Base-by-base conservation (phyloP, 2,329 filamentous ascomycete genomes). In the Scedosporium boydii region DNA sequence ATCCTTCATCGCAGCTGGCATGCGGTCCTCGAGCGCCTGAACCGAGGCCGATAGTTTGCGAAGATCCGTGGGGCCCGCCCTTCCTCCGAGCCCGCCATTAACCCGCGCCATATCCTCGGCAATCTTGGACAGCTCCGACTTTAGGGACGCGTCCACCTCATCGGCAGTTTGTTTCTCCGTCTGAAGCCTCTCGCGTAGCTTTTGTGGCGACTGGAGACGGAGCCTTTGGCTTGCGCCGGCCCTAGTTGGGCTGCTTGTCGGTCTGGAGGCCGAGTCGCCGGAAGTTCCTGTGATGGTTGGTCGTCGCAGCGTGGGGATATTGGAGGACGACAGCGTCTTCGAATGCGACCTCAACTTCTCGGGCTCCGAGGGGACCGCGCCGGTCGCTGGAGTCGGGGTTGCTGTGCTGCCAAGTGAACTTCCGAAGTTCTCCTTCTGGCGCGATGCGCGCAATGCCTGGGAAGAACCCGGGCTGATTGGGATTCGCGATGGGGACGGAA, bases 111-210 rank as follows among this genome's bases (percentile, higher is more conserved):
- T 85, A 72, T 97, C 92, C 63, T 91, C 86, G 1, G 89, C 84
- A 68, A 97, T 93, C 66, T 88, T 88, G 59, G 84, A 85, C 7
- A 97, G 78, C 71, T 97, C 93, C 4, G 85, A 84, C 71, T 88
- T 85, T 14, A 97, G 75, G 3, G 82, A 82, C 2, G 82, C 80
- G 65, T 93, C 90, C 0, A 87, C 86, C 7, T 87, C 85, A 4
- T 86, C 84, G 16, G 93, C 85, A 0, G 87, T 83, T 62, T 84
- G 86, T 73, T 92, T 91, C 72, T 96, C 92, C 58, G 85, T 87
- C 68, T 93, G 88, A 0, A 97, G 80, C 41, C 93, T 87, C 75
- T 97, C 93, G 18, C 93, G 89, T 21, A 93, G 78, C 71, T 89
- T 93, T 68, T 89, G 88, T 0, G 87, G 82, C 14, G 84, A 88